These are phyloP conservation scores for Daedaleopsis sinensis DNA, from an alignment of 768 basidiomycete genomes.

Conservation along the genomic window DNA sequence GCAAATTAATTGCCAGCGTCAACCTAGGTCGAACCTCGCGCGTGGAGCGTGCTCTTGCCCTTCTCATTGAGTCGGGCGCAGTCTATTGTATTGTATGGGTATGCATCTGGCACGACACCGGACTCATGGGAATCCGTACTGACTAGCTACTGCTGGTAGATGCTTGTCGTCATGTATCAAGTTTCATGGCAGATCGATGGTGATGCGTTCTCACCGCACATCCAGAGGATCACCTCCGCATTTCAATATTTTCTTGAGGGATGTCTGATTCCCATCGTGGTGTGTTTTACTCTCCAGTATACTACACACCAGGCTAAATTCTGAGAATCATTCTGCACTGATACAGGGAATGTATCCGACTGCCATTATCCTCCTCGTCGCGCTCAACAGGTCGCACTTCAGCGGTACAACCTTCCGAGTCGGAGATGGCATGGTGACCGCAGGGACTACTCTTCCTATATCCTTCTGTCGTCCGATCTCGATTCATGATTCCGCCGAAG, in stretches of 20 bases:
- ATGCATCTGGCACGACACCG: not conserved
- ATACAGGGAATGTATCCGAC: constrained; percentile 1
- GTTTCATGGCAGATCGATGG: not conserved
- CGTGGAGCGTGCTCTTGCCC: not conserved
- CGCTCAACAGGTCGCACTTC: not conserved
- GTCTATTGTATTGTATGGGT: constrained; percentile 2
- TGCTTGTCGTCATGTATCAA: not conserved
- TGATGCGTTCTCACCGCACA: not conserved
- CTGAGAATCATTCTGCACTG: no score
- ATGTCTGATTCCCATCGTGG: constrained; percentile 1
- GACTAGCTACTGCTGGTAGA: not conserved
- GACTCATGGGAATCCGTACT: no score
- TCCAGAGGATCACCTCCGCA: not conserved
- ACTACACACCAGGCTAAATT: no score
- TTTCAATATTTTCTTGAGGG: constrained; percentile 1
- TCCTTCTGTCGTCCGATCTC: no score
- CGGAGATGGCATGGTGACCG: no score
- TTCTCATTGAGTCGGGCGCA: not conserved
- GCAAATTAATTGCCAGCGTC: not conserved
- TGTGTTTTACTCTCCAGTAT: not conserved
- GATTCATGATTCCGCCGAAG: no score
- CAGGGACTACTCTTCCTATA: no score
- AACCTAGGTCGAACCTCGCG: not conserved
- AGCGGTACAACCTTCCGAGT: no score
- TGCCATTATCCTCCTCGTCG: constrained; percentile 2